A percentile compares a stretch with the other conserved stretches of the same genome.
phyloP scores from a whole-genome alignment of 306 rosid species.

The Herpetospermum pedunculosum region DNA sequence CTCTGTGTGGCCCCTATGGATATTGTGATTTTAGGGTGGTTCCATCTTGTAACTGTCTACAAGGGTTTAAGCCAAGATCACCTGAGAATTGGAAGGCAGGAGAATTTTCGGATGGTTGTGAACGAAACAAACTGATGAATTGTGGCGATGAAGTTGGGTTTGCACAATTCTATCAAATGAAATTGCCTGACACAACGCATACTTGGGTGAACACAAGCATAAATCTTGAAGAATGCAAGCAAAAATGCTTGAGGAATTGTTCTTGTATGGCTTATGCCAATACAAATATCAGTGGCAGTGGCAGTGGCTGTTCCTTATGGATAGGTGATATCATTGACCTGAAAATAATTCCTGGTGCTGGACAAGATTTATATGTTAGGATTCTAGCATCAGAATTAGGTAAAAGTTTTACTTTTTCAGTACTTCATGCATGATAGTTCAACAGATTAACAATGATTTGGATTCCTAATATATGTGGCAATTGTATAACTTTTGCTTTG shows the following conservation, averaged over 20 bases:
- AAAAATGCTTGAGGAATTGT: slow-evolving; percentile 41
- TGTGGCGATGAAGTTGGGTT: slow-evolving; percentile 30
- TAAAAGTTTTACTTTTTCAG: background rate
- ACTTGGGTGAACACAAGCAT: slow-evolving; percentile 31
- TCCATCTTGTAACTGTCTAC: slow-evolving; percentile 31
- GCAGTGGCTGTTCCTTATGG: slow-evolving; percentile 67
- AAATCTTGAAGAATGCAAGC: slow-evolving; percentile 33
- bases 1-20: slow-evolving; percentile 27
- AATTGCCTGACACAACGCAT: slow-evolving; percentile 37
- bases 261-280: slow-evolving; percentile 48
- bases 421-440: background rate
- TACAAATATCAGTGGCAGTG: slow-evolving; percentile 42
- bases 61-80: slow-evolving; percentile 29
- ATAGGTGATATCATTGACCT: slow-evolving; percentile 43
- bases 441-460: background rate
- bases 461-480: background rate
- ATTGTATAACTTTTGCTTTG: background rate
- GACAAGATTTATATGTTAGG: slow-evolving; percentile 38
- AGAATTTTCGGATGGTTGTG: slow-evolving; percentile 30
- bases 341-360: slow-evolving; percentile 13
- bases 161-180: slow-evolving; percentile 9
- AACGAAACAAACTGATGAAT: slow-evolving; percentile 9
- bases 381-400: slow-evolving; percentile 50
- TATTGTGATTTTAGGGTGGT: slow-evolving; percentile 11
- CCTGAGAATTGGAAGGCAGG: slow-evolving; percentile 9